Conservation (phyloP, 78 protist species). For the Dictyostelium discoideum region DNA sequence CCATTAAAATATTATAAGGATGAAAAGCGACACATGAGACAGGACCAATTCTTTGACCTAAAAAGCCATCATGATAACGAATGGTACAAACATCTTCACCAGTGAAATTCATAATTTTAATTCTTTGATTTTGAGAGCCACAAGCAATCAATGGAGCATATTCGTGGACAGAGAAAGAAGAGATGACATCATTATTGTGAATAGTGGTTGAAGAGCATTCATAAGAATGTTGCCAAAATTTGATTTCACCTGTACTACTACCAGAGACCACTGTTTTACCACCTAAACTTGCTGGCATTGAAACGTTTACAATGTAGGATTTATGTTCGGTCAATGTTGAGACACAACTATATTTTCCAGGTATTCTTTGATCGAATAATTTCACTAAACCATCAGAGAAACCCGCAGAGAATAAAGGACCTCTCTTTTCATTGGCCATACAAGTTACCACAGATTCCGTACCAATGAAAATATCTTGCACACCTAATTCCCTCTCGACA, state of each 20-base stretch:
- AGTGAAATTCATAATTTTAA: slow-evolving; percentile 62
- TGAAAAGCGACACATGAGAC: slow-evolving; percentile 93
- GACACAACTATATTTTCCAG: slow-evolving; percentile 63
- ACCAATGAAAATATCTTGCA: slow-evolving; percentile 52
- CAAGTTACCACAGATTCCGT: slow-evolving; percentile 70
- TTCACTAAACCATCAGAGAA: slow-evolving; percentile 83
- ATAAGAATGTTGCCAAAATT: slow-evolving; percentile 76
- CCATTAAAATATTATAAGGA: slow-evolving; percentile 86
- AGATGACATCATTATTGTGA: slow-evolving; percentile 38
- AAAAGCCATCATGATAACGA: slow-evolving; percentile 93
- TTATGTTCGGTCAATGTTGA: slow-evolving; percentile 73
- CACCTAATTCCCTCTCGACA: slow-evolving; percentile 77
- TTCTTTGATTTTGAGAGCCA: slow-evolving; percentile 76
- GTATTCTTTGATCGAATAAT: slow-evolving; percentile 73
- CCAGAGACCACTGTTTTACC: slow-evolving; percentile 59
- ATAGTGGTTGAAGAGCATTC: slow-evolving; percentile 60
- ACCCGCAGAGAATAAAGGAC: slow-evolving; percentile 73
- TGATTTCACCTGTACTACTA: slow-evolving; percentile 69
- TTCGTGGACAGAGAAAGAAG: slow-evolving; percentile 73
- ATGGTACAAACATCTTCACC: slow-evolving; percentile 85
- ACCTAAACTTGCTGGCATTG: slow-evolving; percentile 65
- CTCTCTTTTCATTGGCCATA: slow-evolving; percentile 63
- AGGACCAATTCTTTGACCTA: slow-evolving; percentile 95
- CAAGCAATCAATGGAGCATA: slow-evolving; percentile 81
- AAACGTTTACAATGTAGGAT: slow-evolving; percentile 61